Base-by-base conservation (phyloP, 805 yeast species). In the Cyberlindnera maritima region DNA sequence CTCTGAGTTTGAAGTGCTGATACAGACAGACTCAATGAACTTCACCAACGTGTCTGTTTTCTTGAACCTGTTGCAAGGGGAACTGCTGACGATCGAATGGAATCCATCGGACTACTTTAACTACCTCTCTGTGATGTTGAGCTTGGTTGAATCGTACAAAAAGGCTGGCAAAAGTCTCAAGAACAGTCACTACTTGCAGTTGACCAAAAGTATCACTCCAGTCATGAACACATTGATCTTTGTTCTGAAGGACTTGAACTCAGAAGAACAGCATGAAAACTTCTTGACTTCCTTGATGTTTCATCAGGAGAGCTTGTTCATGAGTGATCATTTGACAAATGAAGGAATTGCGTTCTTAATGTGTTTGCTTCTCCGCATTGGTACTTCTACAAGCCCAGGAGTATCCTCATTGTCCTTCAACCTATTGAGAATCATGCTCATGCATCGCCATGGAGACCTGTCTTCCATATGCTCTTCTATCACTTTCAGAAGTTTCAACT, bases 261-360 rank as follows among this genome's bases (percentile, higher is more conserved):
- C 58, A 2, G 45, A 35, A 3, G 61, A 49, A n/a, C 59, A 54
- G 58, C 59, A 35, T 43, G 62, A 20, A 55, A 69, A 63, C 42
- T 58, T 64, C 38, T 42, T 65, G 12, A 62, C 62, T 20, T 46
- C 55, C 18, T 34, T 66, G 9, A 52, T 66, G 48, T 65, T 65
- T 32, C 63, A 62, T 23, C 71, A 68, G 41, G 61, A 60, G 25
- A 44, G 56, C n/a, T 49, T 61, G 7, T 63, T 67, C 47, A 48
- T 50, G 5, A 49, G 39, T 12, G 71, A 63, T 1, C 57, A 64
- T 3, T 50, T 77, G 17, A 61, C 63, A 15, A 63, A 60, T 46
- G 63, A 64, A n/a, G 64, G 62, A 25, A 48, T 70, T 14, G 60
- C 69, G 0, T 63, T 65, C 36, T 48, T 75, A 14, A 55, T 73